Base-by-base conservation (phyloP, 371 early-diverging fungal genomes). In the Haplosporangium sp. region DNA sequence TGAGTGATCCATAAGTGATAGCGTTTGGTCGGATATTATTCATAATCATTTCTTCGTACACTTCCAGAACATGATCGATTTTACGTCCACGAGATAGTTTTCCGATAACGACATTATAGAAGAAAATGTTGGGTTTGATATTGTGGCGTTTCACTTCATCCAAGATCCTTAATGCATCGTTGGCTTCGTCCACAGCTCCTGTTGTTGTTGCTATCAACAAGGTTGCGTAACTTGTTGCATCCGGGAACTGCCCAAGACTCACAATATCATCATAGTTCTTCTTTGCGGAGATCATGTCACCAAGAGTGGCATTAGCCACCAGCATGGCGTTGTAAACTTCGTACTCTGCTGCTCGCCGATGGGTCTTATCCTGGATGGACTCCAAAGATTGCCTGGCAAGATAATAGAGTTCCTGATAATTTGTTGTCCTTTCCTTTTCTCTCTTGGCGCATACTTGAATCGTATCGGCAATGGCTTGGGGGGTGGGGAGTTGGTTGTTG, bases 41-140 rank as follows among this genome's bases (percentile, higher is more conserved):
- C 57, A 42, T 45, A 59, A 86, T 84, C 91, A 91, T 91, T 56
- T 90, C 90, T 10, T 88, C 84, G 59, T 87, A 88, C 3, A 87
- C 61, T 27, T 83, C 79, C 53, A 89, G 61, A 2, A 87, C 90
- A 4, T 79, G 65, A 2, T 90, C 89, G 38, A 86, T 79, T 67
- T 88, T 88, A 62, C 86, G 89, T 8, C 86, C 86, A 56, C 88
- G 87, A 57, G 88, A 87, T 20, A 91, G 81, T 63, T 89, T 88
- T 68, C 89, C 89, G 11, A 91, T 84, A 45, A 90, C 76, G 19
- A 91, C 89, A 72, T 91, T 91, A 74, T 89, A 91, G 50, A 91
- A 85, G 58, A 87, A 91, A 15, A 88, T 84, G 11, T 88, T 88
- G 40, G 87, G 88, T 58, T 84, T 83, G n/a, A 90, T 87, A 48